A percentile compares a stretch with the other conserved stretches of the same genome.
Evolutionary conservation across 768 basidiomycete species (phyloP).

Genomic region (Leucosporidium creatinivorum): DNA sequence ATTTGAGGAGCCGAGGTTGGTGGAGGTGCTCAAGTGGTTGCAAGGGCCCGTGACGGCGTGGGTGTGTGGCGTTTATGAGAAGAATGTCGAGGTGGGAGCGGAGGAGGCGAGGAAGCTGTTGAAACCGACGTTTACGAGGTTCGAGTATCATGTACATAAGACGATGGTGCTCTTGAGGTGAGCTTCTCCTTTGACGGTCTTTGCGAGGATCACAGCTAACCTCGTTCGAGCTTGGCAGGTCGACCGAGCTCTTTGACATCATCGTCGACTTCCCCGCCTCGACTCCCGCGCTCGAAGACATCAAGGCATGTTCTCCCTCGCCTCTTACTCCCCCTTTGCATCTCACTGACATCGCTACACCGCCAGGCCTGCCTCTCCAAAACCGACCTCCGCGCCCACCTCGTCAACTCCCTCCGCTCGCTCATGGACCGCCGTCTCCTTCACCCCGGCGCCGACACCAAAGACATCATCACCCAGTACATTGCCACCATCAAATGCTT

Average conservation of each 20-base stretch:
- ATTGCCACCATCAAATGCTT: conserved; percentile 86
- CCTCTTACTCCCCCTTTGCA: not conserved
- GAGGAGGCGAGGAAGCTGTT: conserved; percentile 37
- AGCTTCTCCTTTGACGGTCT: conserved; percentile 9
- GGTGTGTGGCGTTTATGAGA: conserved; percentile 30
- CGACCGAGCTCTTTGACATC: conserved; percentile 84
- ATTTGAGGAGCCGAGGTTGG: conserved; percentile 61
- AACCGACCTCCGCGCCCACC: conserved; percentile 37
- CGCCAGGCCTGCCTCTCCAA: conserved; percentile 42
- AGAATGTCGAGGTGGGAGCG: conserved; percentile 42
- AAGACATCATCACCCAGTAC: conserved; percentile 79
- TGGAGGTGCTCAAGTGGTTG: conserved; percentile 61
- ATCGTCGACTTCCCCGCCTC: conserved; percentile 92
- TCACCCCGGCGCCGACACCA: conserved; percentile 92
- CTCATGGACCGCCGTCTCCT: conserved; percentile 52
- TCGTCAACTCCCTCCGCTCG: conserved; percentile 14
- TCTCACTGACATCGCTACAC: conserved; percentile 1
- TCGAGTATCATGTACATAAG: conserved; percentile 90
- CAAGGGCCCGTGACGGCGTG: conserved; percentile 50
- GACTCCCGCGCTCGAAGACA: conserved; percentile 70
- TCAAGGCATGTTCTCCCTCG: conserved; percentile 52
- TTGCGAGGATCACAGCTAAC: conserved; percentile 40
- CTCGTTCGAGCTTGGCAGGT: conserved; percentile 37
- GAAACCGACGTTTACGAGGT: conserved; percentile 67
- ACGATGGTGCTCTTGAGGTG: conserved; percentile 5